Percentiles rank a stretch among this genome's conserved stretches.
phyloP scores from a whole-genome alignment of 352 stramenopile species.

The Blastocystis sp. region DNA sequence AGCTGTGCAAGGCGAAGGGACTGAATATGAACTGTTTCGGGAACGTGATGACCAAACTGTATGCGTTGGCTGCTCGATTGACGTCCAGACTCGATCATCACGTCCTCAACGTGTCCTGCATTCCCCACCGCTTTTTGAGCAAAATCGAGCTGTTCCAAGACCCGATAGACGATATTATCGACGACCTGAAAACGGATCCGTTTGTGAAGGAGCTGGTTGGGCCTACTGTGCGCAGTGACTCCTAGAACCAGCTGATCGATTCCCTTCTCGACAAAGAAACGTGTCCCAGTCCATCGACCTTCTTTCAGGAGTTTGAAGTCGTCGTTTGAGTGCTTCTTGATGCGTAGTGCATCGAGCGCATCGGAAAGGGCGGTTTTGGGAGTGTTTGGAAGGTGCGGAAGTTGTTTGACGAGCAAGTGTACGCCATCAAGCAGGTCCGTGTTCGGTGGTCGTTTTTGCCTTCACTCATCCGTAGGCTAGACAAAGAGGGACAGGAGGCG shows the following conservation, averaged over 20 bases:
- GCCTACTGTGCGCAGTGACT: not conserved
- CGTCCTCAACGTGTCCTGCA: not conserved
- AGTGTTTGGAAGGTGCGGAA: slow-evolving; percentile 46
- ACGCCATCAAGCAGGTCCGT: slow-evolving; percentile 38
- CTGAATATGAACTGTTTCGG: not conserved
- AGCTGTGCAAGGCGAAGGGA: not conserved
- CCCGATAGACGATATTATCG: not conserved
- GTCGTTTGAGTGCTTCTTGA: not conserved
- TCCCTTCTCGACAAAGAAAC: not conserved
- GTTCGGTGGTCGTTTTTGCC: not conserved
- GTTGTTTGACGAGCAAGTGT: slow-evolving; percentile 49
- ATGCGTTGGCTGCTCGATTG: not conserved
- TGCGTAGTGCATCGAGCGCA: not conserved
- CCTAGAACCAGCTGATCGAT: not conserved
- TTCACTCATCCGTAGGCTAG: slow-evolving; percentile 7
- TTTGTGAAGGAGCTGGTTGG: not conserved
- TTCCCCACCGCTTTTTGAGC: not conserved
- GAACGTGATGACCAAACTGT: not conserved
- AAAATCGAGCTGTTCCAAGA: not conserved
- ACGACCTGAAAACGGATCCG: not conserved
- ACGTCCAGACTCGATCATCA: not conserved
- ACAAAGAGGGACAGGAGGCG: not conserved
- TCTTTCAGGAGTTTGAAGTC: not conserved
- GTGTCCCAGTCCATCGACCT: not conserved
- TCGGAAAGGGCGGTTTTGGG: slow-evolving; percentile 29